Evolutionary conservation across 495 filamentous ascomycete genomes (phyloP).

Genomic region (Sabuloglossum arenarium): DNA sequence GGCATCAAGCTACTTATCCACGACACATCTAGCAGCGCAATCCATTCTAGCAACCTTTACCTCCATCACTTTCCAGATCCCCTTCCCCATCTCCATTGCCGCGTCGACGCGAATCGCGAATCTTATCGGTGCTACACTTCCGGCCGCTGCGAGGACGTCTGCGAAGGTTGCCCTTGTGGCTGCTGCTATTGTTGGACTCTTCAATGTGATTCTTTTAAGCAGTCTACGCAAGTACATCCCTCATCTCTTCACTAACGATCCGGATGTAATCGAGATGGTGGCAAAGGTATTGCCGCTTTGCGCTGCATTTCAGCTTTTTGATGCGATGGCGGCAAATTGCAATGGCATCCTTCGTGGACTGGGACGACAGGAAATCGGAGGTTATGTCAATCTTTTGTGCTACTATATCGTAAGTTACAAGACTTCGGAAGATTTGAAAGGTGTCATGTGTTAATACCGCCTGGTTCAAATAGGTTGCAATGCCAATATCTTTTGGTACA

Average conservation of each 20-base stretch:
- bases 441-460: neutral
- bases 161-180: constrained; percentile 15
- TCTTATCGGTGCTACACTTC: constrained; percentile 30
- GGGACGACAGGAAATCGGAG: constrained; percentile 9
- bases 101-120: constrained; percentile 43
- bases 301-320: constrained; percentile 14
- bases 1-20: constrained; percentile 24
- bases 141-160: constrained; percentile 15
- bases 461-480: constrained; percentile 7
- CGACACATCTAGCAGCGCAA: constrained; percentile 38
- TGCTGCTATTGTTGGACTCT: constrained; percentile 13
- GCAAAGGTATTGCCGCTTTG: constrained; percentile 11
- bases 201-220: constrained; percentile 17
- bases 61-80: constrained; percentile 42
- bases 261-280: constrained; percentile 16
- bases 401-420: constrained; percentile 8
- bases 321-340: constrained; percentile 11
- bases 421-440: neutral
- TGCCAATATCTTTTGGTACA: constrained; percentile 10
- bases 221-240: constrained; percentile 15
- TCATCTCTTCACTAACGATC: constrained; percentile 20
- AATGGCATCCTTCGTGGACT: constrained; percentile 13
- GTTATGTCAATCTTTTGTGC: constrained; percentile 6
- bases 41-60: constrained; percentile 40
- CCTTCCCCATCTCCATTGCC: constrained; percentile 42